Evolutionary conservation across 2,329 filamentous ascomycete genomes (phyloP).

Genomic region (Leptographium procerum): DNA sequence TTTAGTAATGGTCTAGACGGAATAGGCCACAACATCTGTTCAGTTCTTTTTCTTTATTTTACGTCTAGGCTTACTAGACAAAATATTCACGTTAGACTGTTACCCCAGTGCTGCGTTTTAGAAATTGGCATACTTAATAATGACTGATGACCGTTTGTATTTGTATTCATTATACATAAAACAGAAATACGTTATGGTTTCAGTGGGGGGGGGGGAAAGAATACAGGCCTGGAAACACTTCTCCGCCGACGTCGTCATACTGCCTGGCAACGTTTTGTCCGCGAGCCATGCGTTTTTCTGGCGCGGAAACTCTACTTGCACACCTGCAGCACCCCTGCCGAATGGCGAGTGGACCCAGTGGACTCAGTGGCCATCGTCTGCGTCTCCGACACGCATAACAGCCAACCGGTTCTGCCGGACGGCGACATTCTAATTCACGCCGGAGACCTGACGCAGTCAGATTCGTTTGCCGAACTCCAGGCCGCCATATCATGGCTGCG

Average conservation of each 20-base stretch:
- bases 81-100: no score
- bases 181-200: not conserved
- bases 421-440: constrained; percentile 37
- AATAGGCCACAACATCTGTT: no score
- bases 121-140: no score
- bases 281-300: constrained; percentile 12
- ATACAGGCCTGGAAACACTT: not conserved
- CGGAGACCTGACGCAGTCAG: constrained; percentile 35
- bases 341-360: no score
- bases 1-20: no score
- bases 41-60: no score
- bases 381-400: constrained; percentile 6
- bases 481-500: constrained; percentile 29
- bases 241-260: constrained; percentile 2
- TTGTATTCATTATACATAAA: no score
- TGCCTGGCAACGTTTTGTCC: constrained; percentile 4
- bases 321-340: constrained; percentile 10
- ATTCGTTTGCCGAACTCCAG: constrained; percentile 28
- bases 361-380: constrained; percentile 5
- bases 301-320: no score
- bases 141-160: no score
- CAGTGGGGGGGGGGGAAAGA: no score
- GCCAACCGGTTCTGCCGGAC: constrained; percentile 18
- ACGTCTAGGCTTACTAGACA: no score
- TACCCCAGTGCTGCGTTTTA: no score